Evolutionary conservation across 768 basidiomycete species (phyloP).

Genomic region (Naematelia aurantialba): DNA sequence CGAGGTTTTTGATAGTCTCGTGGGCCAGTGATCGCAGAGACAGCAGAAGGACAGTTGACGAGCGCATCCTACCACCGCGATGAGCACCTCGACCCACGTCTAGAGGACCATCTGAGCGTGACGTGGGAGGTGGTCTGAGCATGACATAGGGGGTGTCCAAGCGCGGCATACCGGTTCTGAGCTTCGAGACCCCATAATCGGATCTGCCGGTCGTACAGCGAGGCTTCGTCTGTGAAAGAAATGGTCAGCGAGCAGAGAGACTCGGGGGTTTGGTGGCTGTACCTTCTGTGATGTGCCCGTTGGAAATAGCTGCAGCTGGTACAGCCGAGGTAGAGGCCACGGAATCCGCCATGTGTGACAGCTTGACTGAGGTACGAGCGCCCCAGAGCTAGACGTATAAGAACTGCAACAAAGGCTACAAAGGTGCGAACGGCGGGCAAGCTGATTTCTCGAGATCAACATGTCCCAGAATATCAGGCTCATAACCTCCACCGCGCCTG

Average conservation of each 20-base stretch:
- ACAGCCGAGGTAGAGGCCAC: conserved; percentile 3
- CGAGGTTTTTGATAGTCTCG: conserved; percentile 95
- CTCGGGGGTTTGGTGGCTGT: background rate
- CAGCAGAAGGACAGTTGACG: conserved; percentile 80
- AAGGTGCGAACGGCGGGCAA: background rate
- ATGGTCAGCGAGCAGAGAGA: conserved; percentile 6
- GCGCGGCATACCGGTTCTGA: conserved; percentile 76
- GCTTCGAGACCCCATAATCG: conserved; percentile 97
- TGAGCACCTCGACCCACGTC: background rate
- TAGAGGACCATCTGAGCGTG: background rate
- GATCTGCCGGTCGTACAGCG: conserved; percentile 94
- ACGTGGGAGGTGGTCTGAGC: background rate
- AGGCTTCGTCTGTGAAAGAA: conserved; percentile 55
- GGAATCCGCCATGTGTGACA: background rate
- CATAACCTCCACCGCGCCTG: background rate
- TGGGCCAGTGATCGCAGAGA: conserved; percentile 78
- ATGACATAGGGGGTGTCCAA: too few relatives aligned
- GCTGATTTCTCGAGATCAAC: background rate
- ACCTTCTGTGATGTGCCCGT: conserved; percentile 19
- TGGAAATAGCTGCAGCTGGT: background rate
- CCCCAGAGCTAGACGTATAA: background rate
- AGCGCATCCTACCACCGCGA: conserved; percentile 68
- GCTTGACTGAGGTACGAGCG: background rate
- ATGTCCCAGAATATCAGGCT: conserved; percentile 1
- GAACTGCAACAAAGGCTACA: background rate